Conservation (phyloP, 2,329 filamentous ascomycete species). For the Fusarium buxicola region DNA sequence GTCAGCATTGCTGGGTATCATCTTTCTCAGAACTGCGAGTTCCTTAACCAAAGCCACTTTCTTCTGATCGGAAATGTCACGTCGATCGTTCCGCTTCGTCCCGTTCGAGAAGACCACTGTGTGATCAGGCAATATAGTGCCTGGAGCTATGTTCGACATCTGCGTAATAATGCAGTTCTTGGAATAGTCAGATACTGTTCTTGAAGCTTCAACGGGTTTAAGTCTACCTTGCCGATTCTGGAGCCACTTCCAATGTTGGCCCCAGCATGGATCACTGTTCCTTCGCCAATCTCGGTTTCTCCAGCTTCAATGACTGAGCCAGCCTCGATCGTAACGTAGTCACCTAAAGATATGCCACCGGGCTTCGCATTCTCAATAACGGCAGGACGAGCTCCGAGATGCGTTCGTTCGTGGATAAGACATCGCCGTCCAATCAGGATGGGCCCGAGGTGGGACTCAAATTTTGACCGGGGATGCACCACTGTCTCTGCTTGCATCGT, state of each 20-base stretch:
- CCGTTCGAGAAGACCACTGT: conserved; percentile 78
- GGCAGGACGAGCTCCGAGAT: conserved; percentile 61
- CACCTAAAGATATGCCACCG: conserved; percentile 67
- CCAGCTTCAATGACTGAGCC: conserved; percentile 71
- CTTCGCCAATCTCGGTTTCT: conserved; percentile 70
- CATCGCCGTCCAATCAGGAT: conserved; percentile 85
- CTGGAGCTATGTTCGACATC: conserved; percentile 67
- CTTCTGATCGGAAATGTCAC: conserved; percentile 71
- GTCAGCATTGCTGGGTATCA: conserved; percentile 73
- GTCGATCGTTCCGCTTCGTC: conserved; percentile 66
- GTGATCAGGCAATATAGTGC: conserved; percentile 71
- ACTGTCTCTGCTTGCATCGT: conserved; percentile 81
- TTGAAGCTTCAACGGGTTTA: not conserved
- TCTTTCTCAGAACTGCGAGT: conserved; percentile 72
- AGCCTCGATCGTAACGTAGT: conserved; percentile 72
- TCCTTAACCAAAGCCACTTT: conserved; percentile 74
- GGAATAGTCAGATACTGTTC: conserved; percentile 35
- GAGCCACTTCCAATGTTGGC: conserved; percentile 70
- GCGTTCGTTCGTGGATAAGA: conserved; percentile 79
- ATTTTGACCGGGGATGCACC: conserved; percentile 85
- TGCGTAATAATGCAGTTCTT: conserved; percentile 79
- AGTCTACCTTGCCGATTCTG: conserved; percentile 69
- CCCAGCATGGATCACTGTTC: conserved; percentile 69
- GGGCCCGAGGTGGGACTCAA: conserved; percentile 82
- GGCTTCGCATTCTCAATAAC: conserved; percentile 41